A percentile compares a stretch with the other conserved stretches of the same genome.
Conservation (phyloP, 2,329 filamentous ascomycete genomes). For the Chlorencoelia australis region DNA sequence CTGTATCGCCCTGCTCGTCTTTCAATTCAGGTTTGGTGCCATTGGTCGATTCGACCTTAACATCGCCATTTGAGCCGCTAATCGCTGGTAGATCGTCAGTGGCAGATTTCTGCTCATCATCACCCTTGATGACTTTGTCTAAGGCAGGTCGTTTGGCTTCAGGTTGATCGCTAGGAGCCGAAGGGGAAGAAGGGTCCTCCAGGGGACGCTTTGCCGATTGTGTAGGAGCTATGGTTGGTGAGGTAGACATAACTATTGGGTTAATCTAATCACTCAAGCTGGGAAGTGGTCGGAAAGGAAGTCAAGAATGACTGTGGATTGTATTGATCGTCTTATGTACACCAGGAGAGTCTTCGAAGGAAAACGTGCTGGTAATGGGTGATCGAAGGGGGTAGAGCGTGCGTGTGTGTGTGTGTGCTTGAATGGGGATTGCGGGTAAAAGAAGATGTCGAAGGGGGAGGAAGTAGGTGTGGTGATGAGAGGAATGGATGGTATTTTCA, state of each 20-base stretch:
- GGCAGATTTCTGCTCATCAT: conserved; percentile 31
- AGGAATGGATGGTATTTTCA: conserved; percentile 18
- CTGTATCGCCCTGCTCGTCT: conserved; percentile 57
- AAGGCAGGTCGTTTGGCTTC: conserved; percentile 95
- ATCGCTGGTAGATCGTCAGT: conserved; percentile 34
- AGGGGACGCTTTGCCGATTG: conserved; percentile 83
- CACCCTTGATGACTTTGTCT: conserved; percentile 76
- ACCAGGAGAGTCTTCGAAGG: conserved; percentile 75
- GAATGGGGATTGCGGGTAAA: conserved; percentile 26
- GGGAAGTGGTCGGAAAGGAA: conserved; percentile 32
- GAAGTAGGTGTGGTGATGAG: conserved; percentile 29
- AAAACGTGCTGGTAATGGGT: conserved; percentile 79
- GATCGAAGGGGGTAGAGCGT: conserved; percentile 26
- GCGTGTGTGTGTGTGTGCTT: conserved; percentile 27
- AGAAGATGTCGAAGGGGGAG: conserved; percentile 26
- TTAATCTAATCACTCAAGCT: conserved; percentile 31
- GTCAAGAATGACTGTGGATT: conserved; percentile 45
- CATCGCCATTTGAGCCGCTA: conserved; percentile 33
- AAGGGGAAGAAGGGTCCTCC: conserved; percentile 93
- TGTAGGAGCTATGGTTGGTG: conserved; percentile 49
- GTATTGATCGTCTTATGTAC: conserved; percentile 62
- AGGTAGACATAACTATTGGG: conserved; percentile 58
- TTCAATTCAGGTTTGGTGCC: conserved; percentile 40
- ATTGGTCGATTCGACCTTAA: conserved; percentile 30
- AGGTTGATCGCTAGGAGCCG: conserved; percentile 81